Conservation (phyloP, 345 rosid genomes). For the Heritiera littoralis region DNA sequence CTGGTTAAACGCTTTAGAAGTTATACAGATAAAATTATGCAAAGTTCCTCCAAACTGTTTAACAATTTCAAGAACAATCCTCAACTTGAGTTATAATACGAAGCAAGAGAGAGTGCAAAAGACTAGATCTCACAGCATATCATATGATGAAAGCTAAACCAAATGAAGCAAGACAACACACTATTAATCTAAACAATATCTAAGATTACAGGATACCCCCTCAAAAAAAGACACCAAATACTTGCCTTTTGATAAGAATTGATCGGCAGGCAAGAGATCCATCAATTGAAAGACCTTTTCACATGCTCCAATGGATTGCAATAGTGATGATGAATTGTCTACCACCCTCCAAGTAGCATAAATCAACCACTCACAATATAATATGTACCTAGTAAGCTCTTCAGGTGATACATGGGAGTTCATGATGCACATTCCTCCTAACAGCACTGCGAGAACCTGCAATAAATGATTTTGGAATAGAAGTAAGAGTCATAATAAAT, state of each 20-base stretch:
- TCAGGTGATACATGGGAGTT: constrained; percentile 39
- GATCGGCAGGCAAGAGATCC: constrained; percentile 40
- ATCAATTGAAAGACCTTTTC: constrained; percentile 49
- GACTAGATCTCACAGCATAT: not conserved
- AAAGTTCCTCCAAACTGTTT: constrained; percentile 7
- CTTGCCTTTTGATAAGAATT: constrained; percentile 44
- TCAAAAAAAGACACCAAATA: not conserved
- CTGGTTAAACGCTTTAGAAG: not conserved
- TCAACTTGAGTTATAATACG: not conserved
- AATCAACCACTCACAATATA: constrained; percentile 60
- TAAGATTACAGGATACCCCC: not conserved
- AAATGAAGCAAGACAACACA: not conserved
- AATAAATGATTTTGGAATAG: constrained; percentile 13
- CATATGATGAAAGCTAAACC: constrained; percentile 12
- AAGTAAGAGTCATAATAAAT: not conserved
- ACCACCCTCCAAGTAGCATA: constrained; percentile 59
- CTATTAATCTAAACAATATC: not conserved
- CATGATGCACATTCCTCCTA: constrained; percentile 50
- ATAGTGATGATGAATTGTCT: constrained; percentile 40
- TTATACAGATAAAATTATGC: not conserved
- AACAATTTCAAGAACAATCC: constrained; percentile 9
- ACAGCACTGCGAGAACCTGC: constrained; percentile 45
- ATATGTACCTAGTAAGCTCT: constrained; percentile 48
- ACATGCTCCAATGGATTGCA: constrained; percentile 49
- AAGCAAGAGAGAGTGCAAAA: constrained; percentile 10